These are phyloP conservation scores for Rhizophagus clarus DNA, from an alignment of 192 early-diverging fungal species.

Conservation along the genomic window DNA sequence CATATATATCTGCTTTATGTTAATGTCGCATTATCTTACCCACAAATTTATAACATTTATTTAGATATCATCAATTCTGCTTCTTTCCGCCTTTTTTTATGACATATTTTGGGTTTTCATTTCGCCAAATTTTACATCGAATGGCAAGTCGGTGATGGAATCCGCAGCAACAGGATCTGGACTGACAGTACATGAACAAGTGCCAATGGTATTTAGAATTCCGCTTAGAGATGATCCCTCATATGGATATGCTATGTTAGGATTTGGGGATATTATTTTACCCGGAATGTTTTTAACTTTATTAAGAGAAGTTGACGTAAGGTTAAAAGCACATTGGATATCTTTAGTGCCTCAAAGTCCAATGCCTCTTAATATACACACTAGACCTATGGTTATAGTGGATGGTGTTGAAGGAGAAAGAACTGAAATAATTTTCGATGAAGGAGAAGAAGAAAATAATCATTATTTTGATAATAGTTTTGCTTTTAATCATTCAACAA, in stretches of 20 bases:
- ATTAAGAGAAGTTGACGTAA: constrained; percentile 38
- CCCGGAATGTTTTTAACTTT: constrained; percentile 44
- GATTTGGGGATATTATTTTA: constrained; percentile 45
- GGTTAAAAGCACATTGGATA: constrained; percentile 34
- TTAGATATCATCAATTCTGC: constrained; percentile 39
- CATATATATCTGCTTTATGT: background rate
- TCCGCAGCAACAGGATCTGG: constrained; percentile 45
- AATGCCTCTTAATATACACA: background rate
- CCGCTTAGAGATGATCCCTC: constrained; percentile 21
- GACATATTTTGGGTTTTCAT: constrained; percentile 49
- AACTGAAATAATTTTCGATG: background rate
- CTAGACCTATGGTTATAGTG: background rate
- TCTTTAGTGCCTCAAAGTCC: background rate
- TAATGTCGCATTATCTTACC: background rate
- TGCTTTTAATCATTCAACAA: background rate
- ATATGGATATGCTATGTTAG: constrained; percentile 43
- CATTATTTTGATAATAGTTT: background rate
- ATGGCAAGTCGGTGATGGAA: constrained; percentile 46
- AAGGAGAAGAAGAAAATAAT: background rate
- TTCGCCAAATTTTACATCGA: constrained; percentile 41
- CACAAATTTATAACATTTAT: background rate
- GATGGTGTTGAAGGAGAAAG: background rate
- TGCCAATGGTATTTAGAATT: constrained; percentile 46
- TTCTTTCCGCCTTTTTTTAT: constrained; percentile 42
- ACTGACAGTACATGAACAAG: constrained; percentile 43